Evolutionary conservation across 139 green algal species (phyloP).

Genomic region (Chlamydomonas urium): DNA sequence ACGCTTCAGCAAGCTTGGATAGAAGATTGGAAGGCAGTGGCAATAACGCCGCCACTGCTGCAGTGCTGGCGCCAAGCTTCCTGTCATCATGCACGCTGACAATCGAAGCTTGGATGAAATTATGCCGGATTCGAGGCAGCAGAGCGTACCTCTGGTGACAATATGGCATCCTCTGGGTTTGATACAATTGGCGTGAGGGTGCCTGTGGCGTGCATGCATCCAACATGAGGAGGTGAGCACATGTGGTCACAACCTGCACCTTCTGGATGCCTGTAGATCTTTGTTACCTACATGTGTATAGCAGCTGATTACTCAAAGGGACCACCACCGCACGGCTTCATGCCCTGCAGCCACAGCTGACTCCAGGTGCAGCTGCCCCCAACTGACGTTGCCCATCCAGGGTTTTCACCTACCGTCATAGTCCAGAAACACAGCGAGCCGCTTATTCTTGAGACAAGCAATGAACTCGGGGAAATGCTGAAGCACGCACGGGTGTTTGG

Average conservation of each 20-base stretch:
- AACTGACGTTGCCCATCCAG: too few species aligned
- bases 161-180: slow-evolving; percentile 85
- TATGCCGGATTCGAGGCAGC: too few species aligned
- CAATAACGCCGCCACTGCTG: not conserved
- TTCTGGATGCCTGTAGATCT: too few species aligned
- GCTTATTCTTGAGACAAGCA: slow-evolving; percentile 54
- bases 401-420: slow-evolving; percentile 88
- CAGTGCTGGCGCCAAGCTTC: not conserved
- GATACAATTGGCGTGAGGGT: slow-evolving; percentile 96
- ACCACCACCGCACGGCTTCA: not conserved
- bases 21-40: too few species aligned
- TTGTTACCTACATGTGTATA: too few species aligned
- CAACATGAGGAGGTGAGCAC: too few species aligned
- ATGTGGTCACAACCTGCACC: too few species aligned
- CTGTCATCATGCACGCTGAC: not conserved
- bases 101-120: not conserved
- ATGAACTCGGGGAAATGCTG: slow-evolving; percentile 54
- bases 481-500: slow-evolving; percentile 60
- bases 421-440: slow-evolving; percentile 90
- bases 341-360: not conserved
- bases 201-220: too few species aligned
- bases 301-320: not conserved
- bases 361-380: too few species aligned
- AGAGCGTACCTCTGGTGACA: slow-evolving; percentile 75
- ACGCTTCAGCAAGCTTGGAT: too few species aligned